Conservation (phyloP, 2,329 filamentous ascomycete species). For the Rhynchosporium agropyri region DNA sequence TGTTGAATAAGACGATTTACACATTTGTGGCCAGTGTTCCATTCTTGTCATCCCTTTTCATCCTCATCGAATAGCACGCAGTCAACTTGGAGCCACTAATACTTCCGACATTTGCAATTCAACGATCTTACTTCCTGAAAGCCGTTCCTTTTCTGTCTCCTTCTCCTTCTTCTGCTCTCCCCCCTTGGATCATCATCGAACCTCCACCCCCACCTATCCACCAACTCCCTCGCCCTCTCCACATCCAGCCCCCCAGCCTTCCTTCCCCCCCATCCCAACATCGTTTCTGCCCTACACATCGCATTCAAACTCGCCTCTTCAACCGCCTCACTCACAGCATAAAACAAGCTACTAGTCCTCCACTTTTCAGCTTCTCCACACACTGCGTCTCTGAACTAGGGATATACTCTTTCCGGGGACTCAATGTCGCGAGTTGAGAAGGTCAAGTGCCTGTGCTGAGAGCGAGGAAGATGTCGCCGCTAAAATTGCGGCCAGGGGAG, state of each 20-base stretch:
- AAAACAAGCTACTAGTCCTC: neutral
- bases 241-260: neutral
- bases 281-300: neutral
- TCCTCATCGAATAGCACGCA: too few relatives aligned
- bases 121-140: neutral
- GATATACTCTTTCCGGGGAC: neutral
- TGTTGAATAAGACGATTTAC: too few relatives aligned
- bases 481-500: neutral
- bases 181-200: neutral
- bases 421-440: neutral
- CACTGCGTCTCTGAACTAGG: neutral
- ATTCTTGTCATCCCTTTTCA: too few relatives aligned
- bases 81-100: too few relatives aligned
- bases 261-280: neutral
- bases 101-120: too few relatives aligned
- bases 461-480: constrained; percentile 3
- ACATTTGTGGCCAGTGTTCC: too few relatives aligned
- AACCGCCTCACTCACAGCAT: neutral
- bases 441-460: neutral
- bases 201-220: neutral
- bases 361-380: neutral
- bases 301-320: neutral
- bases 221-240: neutral
- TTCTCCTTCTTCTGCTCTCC: neutral
- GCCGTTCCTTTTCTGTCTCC: neutral